Conservation (phyloP, 202 grass and related monocot genomes). For the Schoenoplectus triqueter region DNA sequence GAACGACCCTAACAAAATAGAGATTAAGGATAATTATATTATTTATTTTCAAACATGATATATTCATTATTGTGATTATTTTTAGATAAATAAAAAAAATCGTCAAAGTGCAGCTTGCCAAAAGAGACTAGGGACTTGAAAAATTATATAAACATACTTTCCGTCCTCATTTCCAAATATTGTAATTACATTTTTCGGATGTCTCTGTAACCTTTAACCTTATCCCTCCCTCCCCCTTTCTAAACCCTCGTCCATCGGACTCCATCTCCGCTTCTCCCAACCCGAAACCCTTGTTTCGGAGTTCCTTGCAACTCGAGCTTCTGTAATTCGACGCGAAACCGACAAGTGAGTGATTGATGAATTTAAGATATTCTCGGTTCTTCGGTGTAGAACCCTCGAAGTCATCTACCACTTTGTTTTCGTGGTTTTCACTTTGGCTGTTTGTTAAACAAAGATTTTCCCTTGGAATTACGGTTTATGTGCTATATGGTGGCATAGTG, state of each 20-base stretch:
- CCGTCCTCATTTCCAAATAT: neutral
- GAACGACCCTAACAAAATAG: too few relatives aligned
- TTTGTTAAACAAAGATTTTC: neutral
- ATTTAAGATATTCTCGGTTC: neutral
- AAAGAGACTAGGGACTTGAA: neutral
- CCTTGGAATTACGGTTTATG: neutral
- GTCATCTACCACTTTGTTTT: neutral
- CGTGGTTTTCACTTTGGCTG: neutral
- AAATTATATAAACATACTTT: neutral
- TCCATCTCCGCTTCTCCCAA: neutral
- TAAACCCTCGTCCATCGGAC: neutral
- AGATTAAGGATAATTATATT: too few relatives aligned
- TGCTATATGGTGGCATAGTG: neutral
- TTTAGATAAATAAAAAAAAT: too few relatives aligned
- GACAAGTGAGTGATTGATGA: neutral
- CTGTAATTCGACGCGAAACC: neutral
- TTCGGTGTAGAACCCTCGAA: neutral
- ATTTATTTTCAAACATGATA: too few relatives aligned
- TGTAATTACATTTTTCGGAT: too few relatives aligned
- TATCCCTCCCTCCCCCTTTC: slow-evolving; percentile 25
- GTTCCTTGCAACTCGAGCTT: neutral
- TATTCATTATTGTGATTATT: too few relatives aligned
- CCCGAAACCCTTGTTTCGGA: slow-evolving; percentile 25
- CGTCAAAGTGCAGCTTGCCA: too few relatives aligned
- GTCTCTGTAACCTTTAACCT: neutral